Percentiles rank a stretch among this genome's conserved stretches.
Conservation (phyloP, 2,329 filamentous ascomycete genomes). For the Saccharata proteae region DNA sequence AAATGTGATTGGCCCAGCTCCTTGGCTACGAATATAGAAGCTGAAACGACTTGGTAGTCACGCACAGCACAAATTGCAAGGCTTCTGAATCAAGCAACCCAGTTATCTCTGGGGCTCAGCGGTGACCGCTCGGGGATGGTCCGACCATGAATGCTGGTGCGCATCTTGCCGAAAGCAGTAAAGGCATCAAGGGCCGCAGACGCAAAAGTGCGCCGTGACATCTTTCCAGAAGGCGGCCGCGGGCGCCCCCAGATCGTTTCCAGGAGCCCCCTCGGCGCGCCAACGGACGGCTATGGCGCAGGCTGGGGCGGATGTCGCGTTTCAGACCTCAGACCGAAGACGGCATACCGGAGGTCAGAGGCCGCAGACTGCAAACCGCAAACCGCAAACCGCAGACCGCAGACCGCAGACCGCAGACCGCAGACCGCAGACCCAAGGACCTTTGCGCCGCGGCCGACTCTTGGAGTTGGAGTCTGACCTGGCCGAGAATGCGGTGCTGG, state of each 20-base stretch:
- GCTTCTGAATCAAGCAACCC: slow-evolving; percentile 10
- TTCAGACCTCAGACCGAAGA: slow-evolving; percentile 5
- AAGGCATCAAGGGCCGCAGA: slow-evolving; percentile 1
- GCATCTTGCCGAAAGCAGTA: slow-evolving; percentile 6
- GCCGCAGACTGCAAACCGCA: slow-evolving; percentile 1
- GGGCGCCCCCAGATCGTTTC: slow-evolving; percentile 2
- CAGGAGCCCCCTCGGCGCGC: slow-evolving; percentile 6
- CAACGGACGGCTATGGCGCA: slow-evolving; percentile 9
- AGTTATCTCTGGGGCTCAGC: slow-evolving; percentile 9
- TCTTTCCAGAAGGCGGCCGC: slow-evolving; percentile 4
- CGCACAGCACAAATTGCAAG: slow-evolving; percentile 10
- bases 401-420: slow-evolving; percentile 2
- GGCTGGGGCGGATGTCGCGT: slow-evolving; percentile 8
- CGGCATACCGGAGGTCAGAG: background rate
- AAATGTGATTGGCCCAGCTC: slow-evolving; percentile 5
- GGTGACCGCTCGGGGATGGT: slow-evolving; percentile 8
- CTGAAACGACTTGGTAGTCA: slow-evolving; percentile 10
- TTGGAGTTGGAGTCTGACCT: background rate
- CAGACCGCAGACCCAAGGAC: slow-evolving; percentile 3
- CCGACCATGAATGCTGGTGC: slow-evolving; percentile 7
- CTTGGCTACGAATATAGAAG: slow-evolving; percentile 9
- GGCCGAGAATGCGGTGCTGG: slow-evolving; percentile 1
- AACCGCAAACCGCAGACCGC: slow-evolving; percentile 3
- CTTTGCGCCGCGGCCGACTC: slow-evolving; percentile 4
- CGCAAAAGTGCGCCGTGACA: no score